Base-by-base conservation (phyloP, 2,329 filamentous ascomycete species). In the Tolypocladium capitatum region DNA sequence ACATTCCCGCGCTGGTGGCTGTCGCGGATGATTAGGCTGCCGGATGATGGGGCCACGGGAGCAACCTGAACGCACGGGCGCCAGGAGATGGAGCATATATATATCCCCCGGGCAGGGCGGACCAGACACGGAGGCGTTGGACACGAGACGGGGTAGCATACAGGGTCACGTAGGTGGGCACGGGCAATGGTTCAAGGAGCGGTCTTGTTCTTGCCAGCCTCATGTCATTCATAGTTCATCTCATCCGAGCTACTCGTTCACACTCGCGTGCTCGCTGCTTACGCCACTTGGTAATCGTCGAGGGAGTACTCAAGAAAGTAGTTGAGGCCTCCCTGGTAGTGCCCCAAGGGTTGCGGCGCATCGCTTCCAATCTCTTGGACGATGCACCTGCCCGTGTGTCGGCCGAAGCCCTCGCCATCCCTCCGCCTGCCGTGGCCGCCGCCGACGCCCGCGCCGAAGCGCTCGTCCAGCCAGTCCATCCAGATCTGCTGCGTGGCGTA, bases 1-100 rank as follows among this genome's bases (percentile, higher is more conserved):
- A 94, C 56, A 89, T 95, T 57, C 87, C 89, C 24, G 71, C 74
- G 48, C 72, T 92, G 48, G 78, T 86, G 31, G 68, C 43, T 38
- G 48, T 28, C n/a, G 50, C 48, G 5, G 52, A 49, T 45, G 53
- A 52, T 43, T 41, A 27, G 2, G 9, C 2, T 7, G 38, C 24
- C 3, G 24, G 24, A 3, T 13, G 38, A 18, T 16, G 16, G 38
- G 16, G 24, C 24, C 16, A 24, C 16, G 38, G 8, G 6, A 28
- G 21, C 14, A n/a, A 10, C 14, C 3, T 9, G 14, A 27, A 9
- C 21, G 38, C 4, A 7, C 38, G 14, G 36, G 38, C 16, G 8
- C 18, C 24, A 28, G 24, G 38, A 11, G 38, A 3, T 18, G 38
- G 24, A 18, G 24, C 6, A 18, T 18, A 41, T 14, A 27, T 18